Percentiles rank a stretch among this genome's conserved stretches.
phyloP scores from a whole-genome alignment of 2,329 filamentous ascomycete species.

The Tolypocladium tropicale region DNA sequence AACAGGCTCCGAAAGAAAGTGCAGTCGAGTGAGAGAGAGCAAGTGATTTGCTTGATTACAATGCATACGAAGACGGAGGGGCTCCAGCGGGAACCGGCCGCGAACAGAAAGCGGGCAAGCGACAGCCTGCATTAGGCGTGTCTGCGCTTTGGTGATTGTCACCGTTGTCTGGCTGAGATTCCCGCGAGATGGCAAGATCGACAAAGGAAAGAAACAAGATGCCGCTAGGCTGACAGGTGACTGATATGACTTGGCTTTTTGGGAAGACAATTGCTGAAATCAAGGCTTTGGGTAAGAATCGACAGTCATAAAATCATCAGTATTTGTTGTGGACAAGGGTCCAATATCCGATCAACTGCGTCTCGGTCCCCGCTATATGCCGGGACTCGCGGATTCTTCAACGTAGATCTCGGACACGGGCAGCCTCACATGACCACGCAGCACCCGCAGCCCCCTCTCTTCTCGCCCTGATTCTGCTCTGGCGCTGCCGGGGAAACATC shows the following conservation, averaged over 20 bases:
- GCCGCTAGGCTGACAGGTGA: background rate
- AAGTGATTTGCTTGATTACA: background rate
- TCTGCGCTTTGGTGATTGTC: background rate
- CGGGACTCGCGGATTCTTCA: background rate
- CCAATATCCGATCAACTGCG: background rate
- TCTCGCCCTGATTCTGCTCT: constrained; percentile 23
- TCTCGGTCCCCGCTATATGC: no score
- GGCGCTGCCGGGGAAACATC: constrained; percentile 1
- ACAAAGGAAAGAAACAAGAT: background rate
- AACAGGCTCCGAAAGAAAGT: background rate
- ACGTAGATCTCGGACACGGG: background rate
- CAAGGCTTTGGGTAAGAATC: constrained; percentile 7
- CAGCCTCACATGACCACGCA: constrained; percentile 37
- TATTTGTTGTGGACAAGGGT: constrained; percentile 2
- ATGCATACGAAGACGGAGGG: background rate
- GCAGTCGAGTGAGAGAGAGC: background rate
- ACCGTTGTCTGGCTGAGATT: background rate
- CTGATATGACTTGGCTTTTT: constrained; percentile 6
- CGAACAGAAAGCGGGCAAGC: background rate
- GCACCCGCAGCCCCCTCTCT: constrained; percentile 37
- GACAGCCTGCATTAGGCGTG: background rate
- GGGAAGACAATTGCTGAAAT: constrained; percentile 19
- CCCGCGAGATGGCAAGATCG: background rate
- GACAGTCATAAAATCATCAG: constrained; percentile 21
- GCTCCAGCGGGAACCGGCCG: background rate